Base-by-base conservation (phyloP, 2,329 filamentous ascomycete genomes). In the Pseudogymnoascus sp. region DNA sequence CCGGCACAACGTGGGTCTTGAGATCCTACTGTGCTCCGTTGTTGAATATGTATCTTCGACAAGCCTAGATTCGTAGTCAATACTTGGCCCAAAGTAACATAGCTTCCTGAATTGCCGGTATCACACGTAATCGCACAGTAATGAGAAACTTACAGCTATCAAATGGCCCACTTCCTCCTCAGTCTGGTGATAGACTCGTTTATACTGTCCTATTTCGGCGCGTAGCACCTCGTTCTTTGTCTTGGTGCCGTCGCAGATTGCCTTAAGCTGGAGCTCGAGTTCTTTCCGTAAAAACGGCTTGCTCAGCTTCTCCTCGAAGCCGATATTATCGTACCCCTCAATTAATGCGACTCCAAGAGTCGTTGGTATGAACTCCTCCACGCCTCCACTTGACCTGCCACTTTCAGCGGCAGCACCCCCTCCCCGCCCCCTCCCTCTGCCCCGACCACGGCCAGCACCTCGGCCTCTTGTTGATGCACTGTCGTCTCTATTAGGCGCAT, bases 241-340 rank as follows among this genome's bases (percentile, higher is more conserved):
- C 66, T 85, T 88, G 59, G 84, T 85, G 26, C 94, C 94, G 63
- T 93, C 92, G 75, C 94, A 97, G 62, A 99, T 97, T 62, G 90
- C 90, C 72, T 92, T 94, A 93, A 99, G 97, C 73, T 92, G 90
- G 64, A 91, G 77, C 75, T 99, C 94, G 91, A 97, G 97, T 79
- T 99, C 92, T 75, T 97, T 97, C 62, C 94, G 87, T 63, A 99
- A 78, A 72, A 97, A 97, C 0, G 94, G 94, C 74, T 97, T 97
- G 72, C 92, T 90, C 59, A 99, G 82, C 70, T 92, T 97, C 44
- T 89, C 92, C 69, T 96, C 92, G 65, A 95, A 88, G 62, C 92
- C 90, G 81, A 99, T 93, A 66, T 89, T 87, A 73, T 99, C 92
- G 70, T 97, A 99, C 1, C 94, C 94, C 73, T 96, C 84, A 64